Base-by-base conservation (phyloP, 2,329 filamentous ascomycete species). In the Monilinia fructicola region DNA sequence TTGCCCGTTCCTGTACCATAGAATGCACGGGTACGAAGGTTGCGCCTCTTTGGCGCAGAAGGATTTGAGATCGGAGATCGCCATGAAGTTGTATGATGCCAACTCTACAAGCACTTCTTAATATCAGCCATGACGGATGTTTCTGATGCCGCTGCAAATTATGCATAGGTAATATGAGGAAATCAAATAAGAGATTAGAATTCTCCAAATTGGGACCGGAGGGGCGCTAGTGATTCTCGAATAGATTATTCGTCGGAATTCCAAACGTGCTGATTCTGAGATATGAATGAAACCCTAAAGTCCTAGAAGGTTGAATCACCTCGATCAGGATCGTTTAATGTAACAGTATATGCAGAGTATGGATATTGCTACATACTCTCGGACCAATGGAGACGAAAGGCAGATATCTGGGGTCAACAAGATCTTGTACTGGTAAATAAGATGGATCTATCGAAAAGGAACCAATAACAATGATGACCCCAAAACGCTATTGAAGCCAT, bases 21-120 rank as follows among this genome's bases (percentile, higher is more conserved):
- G 18, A 52, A 18, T 56, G 52, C 38, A 46, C 21, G 38, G 10
- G 52, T 38, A 26, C 31, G 42, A 56, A 26, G 31, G 16, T 48
- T 65, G 54, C 28, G 9, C 54, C 44, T 42, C 35, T 3, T 48
- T 10, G 54, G 48, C 42, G 44, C 46, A 48, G 46, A 44, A 4
- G 35, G 40, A 60, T 53, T 61, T n/a, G 26, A 53, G 64, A 65
- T 60, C 44, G 63, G 23, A 52, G 42, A 65, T 65, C 63, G n/a
- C 54, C 63, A 28, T 42, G 35, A n/a, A 52, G 31, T 23, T 38
- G 42, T 11, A 52, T 53, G 44, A 50, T 62, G 7, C 59, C 46
- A 52, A 52, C 58, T 50, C 58, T 61, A 31, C 18, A 31, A 61
- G 58, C 42, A 50, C 58, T 40, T 61, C 4, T 56, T 28, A 50